Conservation (phyloP, 176 grass and related monocot species). For the Cenchrus americanus region DNA sequence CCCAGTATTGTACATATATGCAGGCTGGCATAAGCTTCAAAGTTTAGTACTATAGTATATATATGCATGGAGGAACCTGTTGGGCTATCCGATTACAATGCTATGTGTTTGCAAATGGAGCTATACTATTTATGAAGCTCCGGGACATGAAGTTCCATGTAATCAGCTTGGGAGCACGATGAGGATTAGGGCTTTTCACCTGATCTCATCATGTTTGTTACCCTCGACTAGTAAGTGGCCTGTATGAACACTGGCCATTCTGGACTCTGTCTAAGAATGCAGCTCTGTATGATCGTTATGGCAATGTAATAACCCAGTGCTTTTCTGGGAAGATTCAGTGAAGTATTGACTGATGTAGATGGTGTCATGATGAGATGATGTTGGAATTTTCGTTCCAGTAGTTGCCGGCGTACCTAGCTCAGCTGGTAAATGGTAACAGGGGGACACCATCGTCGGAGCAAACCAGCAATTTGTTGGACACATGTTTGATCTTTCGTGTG, state of each 20-base stretch:
- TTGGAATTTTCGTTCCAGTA: too few relatives aligned
- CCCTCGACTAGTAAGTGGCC: background rate
- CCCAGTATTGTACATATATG: slow-evolving; percentile 24
- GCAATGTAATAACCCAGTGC: background rate
- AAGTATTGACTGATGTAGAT: too few relatives aligned
- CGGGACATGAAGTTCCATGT: background rate
- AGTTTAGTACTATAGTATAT: background rate
- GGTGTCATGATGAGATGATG: too few relatives aligned
- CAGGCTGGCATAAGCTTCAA: background rate
- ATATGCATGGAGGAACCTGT: background rate
- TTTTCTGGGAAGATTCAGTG: too few relatives aligned
- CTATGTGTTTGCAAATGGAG: background rate
- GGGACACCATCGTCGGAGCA: too few relatives aligned
- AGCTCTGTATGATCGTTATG: background rate
- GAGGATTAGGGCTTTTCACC: slow-evolving; percentile 23
- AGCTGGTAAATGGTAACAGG: too few relatives aligned
- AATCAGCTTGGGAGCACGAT: background rate
- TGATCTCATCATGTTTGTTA: slow-evolving; percentile 10
- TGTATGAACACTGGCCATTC: background rate
- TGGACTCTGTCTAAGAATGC: background rate
- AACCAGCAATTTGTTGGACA: too few relatives aligned
- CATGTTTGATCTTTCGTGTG: too few relatives aligned
- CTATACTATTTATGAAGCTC: slow-evolving; percentile 2
- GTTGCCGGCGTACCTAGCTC: too few relatives aligned
- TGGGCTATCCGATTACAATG: background rate